phyloP scores from a whole-genome alignment of 306 rosid genomes.

The Fragaria iinumae region DNA sequence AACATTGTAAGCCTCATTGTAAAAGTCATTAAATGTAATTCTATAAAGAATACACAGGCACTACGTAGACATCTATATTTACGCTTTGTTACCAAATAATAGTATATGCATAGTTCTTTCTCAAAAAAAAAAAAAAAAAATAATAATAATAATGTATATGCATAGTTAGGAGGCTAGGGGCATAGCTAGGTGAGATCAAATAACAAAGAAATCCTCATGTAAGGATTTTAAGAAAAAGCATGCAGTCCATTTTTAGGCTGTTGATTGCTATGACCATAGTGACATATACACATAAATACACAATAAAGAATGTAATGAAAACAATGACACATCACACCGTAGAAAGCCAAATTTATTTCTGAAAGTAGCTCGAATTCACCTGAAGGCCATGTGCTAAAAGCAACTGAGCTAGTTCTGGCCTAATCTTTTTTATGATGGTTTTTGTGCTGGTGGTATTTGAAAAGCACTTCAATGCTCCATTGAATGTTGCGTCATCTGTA shows the following conservation, averaged over 20 bases:
- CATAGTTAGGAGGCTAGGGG: too few relatives aligned
- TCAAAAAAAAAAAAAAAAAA: too few relatives aligned
- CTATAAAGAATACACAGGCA: not conserved
- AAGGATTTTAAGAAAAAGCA: not conserved
- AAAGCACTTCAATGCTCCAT: slow-evolving; percentile 68
- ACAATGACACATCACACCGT: not conserved
- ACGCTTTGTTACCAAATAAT: not conserved
- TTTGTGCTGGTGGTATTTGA: slow-evolving; percentile 52
- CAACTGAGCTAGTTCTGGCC: slow-evolving; percentile 55
- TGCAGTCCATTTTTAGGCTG: not conserved
- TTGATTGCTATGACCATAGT: too few relatives aligned
- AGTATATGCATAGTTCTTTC: too few relatives aligned
- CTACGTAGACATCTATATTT: not conserved
- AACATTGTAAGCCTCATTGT: not conserved
- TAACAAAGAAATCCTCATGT: not conserved
- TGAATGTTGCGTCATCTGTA: slow-evolving; percentile 53
- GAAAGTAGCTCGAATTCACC: slow-evolving; percentile 42
- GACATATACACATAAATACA: not conserved
- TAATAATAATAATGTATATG: not conserved
- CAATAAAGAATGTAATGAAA: not conserved
- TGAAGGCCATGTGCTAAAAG: slow-evolving; percentile 86
- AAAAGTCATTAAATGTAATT: not conserved
- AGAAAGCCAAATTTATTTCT: too few relatives aligned
- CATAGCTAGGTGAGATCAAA: not conserved
- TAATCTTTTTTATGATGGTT: slow-evolving; percentile 61